Evolutionary conservation across 106 monocot species (phyloP).

Genomic region (Phalaenopsis equestris): DNA sequence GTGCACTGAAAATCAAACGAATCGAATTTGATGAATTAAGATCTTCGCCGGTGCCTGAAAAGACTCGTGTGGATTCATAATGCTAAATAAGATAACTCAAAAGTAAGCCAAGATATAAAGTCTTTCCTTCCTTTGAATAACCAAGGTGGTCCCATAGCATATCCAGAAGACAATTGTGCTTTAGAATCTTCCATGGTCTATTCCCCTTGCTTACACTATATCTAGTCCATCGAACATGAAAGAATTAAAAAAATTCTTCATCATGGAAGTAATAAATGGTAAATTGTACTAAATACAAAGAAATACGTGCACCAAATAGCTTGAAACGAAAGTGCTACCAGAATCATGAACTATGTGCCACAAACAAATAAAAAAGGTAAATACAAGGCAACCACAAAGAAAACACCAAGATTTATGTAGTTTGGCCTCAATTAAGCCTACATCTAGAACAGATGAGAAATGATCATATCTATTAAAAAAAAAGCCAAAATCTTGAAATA

Average conservation of each 20-base stretch:
- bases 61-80: background rate
- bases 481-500: too few species aligned
- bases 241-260: background rate
- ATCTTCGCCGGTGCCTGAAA: background rate
- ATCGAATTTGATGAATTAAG: background rate
- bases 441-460: too few species aligned
- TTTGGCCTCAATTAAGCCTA: too few species aligned
- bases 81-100: background rate
- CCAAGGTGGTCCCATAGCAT: slow-evolving; percentile 67
- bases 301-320: background rate
- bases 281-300: background rate
- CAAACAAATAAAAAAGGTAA: too few species aligned
- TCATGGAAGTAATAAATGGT: background rate
- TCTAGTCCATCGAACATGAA: background rate
- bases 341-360: too few species aligned
- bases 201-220: background rate
- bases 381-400: too few species aligned
- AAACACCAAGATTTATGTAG: too few species aligned
- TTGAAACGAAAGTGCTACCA: too few species aligned
- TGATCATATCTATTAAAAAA: too few species aligned
- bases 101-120: background rate
- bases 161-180: slow-evolving; percentile 20
- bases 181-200: slow-evolving; percentile 18
- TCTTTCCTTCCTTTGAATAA: slow-evolving; percentile 72
- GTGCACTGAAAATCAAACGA: slow-evolving; percentile 38